phyloP scores from a whole-genome alignment of 768 basidiomycete genomes.

The Rhizopogon vulgaris region DNA sequence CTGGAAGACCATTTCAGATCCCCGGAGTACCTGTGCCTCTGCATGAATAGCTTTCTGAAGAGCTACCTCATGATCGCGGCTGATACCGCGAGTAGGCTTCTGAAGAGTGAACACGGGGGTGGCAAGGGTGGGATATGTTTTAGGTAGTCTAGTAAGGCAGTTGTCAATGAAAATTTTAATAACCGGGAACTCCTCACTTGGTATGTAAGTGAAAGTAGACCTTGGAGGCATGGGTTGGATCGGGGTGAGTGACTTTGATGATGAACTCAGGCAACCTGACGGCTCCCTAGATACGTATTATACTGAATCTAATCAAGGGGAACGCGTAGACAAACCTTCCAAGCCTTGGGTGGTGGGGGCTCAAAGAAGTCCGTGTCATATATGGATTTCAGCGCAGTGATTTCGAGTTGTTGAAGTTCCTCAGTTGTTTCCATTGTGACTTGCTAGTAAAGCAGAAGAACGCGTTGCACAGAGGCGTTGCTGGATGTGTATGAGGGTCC shows the following conservation, averaged over 20 bases:
- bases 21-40: slow-evolving; percentile 60
- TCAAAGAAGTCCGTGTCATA: slow-evolving; percentile 75
- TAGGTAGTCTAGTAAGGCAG: slow-evolving; percentile 52
- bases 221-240: slow-evolving; percentile 46
- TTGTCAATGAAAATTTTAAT: slow-evolving; percentile 2
- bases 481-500: slow-evolving; percentile 59
- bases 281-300: slow-evolving; percentile 45
- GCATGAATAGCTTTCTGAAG: slow-evolving; percentile 55
- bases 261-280: slow-evolving; percentile 68
- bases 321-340: slow-evolving; percentile 53
- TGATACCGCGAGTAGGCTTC: slow-evolving; percentile 56
- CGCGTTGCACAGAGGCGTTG: slow-evolving; percentile 29
- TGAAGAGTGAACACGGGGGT: slow-evolving; percentile 63
- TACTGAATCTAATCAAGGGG: background rate
- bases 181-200: slow-evolving; percentile 41
- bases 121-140: slow-evolving; percentile 73
- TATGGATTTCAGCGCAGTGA: slow-evolving; percentile 74
- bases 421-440: slow-evolving; percentile 62
- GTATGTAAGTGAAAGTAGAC: slow-evolving; percentile 63
- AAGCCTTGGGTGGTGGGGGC: slow-evolving; percentile 69
- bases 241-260: slow-evolving; percentile 65
- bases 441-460: slow-evolving; percentile 11
- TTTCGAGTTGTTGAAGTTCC: slow-evolving; percentile 64
- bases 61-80: slow-evolving; percentile 47
- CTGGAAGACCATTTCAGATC: slow-evolving; percentile 76